phyloP scores from a whole-genome alignment of 805 yeast species.

The Metschnikowia continentalis region DNA sequence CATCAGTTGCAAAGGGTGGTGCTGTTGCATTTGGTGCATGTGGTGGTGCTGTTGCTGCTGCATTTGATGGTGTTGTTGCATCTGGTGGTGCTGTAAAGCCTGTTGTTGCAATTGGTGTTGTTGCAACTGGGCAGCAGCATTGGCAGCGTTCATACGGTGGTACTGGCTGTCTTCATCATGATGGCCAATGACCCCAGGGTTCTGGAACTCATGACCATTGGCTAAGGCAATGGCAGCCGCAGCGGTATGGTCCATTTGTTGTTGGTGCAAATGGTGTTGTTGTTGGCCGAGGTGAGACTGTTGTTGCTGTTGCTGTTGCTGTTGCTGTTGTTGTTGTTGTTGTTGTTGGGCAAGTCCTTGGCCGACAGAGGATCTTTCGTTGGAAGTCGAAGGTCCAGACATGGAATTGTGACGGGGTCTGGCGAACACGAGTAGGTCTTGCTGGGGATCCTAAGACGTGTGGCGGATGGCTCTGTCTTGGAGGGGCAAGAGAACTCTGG shows the following conservation, averaged over 20 bases:
- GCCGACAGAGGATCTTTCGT: constrained; percentile 16
- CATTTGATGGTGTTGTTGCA: constrained; percentile 17
- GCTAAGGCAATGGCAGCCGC: constrained; percentile 23
- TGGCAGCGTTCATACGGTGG: constrained; percentile 18
- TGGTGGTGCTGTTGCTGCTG: constrained; percentile 18
- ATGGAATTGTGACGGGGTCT: constrained; percentile 2
- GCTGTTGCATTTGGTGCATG: constrained; percentile 16
- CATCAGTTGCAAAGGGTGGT: constrained; percentile 17
- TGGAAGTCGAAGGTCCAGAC: constrained; percentile 21
- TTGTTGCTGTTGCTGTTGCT: constrained; percentile 3
- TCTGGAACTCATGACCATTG: constrained; percentile 18
- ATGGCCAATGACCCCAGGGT: constrained; percentile 20
- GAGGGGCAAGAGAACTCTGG: not conserved
- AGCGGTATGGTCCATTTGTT: constrained; percentile 20
- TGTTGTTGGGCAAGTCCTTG: constrained; percentile 11
- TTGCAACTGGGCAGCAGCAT: constrained; percentile 17
- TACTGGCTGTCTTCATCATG: constrained; percentile 18
- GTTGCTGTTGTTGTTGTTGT: constrained; percentile 13
- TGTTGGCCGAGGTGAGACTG: constrained; percentile 14
- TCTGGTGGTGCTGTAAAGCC: constrained; percentile 17
- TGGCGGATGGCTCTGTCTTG: not conserved
- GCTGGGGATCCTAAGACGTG: not conserved
- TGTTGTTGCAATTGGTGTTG: constrained; percentile 19
- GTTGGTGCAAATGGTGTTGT: constrained; percentile 18
- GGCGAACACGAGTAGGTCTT: not conserved